Conservation (phyloP, 1,284 basidiomycete species). For the Trametes polyzona region DNA sequence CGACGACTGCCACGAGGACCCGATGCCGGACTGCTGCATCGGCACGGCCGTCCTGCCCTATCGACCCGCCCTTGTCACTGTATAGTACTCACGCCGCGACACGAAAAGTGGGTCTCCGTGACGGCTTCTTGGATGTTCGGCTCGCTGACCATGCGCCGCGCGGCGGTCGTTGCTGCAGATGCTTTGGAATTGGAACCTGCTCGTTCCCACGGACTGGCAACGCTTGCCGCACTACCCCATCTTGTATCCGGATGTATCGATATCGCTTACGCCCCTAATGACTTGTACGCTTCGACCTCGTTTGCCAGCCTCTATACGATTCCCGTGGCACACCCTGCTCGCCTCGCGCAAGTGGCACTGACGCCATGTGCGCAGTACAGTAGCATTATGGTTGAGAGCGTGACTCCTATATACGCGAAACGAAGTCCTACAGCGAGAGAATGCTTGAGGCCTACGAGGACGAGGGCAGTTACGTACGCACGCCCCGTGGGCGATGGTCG, state of each 20-base stretch:
- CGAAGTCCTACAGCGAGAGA: too few species aligned
- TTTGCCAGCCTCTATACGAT: background rate
- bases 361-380: too few species aligned
- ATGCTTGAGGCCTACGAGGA: too few species aligned
- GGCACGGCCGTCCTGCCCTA: constrained; percentile 19
- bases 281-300: background rate
- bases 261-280: background rate
- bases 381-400: too few species aligned
- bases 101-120: background rate
- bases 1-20: constrained; percentile 6
- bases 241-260: background rate
- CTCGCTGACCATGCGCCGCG: too few species aligned
- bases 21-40: constrained; percentile 25
- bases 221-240: background rate
- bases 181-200: background rate
- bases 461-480: too few species aligned
- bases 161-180: background rate
- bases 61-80: background rate
- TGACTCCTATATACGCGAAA: too few species aligned
- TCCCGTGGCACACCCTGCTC: too few species aligned
- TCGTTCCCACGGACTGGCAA: background rate
- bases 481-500: too few species aligned
- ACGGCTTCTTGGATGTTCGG: too few species aligned
- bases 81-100: background rate
- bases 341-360: too few species aligned